phyloP scores from a whole-genome alignment of 2,329 filamentous ascomycete species.

The Fusarium citri region DNA sequence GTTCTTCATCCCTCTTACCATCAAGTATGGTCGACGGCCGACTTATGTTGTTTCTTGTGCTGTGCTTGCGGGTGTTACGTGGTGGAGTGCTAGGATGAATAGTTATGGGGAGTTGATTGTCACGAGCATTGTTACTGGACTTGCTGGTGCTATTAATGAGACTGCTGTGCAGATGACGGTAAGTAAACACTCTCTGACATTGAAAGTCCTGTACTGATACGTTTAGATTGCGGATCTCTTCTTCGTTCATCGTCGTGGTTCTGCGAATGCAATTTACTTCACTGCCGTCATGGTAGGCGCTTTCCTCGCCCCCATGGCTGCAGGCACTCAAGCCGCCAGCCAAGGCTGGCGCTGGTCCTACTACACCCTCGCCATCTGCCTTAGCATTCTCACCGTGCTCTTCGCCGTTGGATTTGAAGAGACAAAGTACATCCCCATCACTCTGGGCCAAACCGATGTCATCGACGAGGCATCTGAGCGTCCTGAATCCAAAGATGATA shows the following conservation, averaged over 20 bases:
- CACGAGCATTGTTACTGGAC: constrained; percentile 46
- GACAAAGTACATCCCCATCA: constrained; percentile 46
- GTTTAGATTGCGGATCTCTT: constrained; percentile 49
- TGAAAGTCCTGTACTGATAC: not conserved
- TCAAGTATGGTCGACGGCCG: constrained; percentile 51
- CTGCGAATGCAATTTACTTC: constrained; percentile 50
- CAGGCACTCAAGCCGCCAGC: constrained; percentile 39
- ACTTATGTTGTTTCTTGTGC: constrained; percentile 46
- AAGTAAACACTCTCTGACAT: rapidly evolving
- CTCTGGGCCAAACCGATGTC: not conserved
- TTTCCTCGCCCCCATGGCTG: constrained; percentile 49
- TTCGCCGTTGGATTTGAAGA: constrained; percentile 46
- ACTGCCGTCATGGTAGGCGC: constrained; percentile 48
- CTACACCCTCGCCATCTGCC: constrained; percentile 38
- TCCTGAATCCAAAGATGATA: not conserved
- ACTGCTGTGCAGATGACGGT: constrained; percentile 54
- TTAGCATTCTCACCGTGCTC: constrained; percentile 40
- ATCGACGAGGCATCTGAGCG: not conserved
- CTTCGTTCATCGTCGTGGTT: constrained; percentile 49
- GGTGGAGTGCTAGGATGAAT: constrained; percentile 42
- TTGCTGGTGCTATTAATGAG: constrained; percentile 56
- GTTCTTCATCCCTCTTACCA: constrained; percentile 51
- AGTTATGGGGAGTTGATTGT: constrained; percentile 41
- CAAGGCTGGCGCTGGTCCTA: constrained; percentile 47
- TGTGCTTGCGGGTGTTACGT: constrained; percentile 40